Conservation (phyloP, 1,284 basidiomycete species). For the Polyporus tsugae region DNA sequence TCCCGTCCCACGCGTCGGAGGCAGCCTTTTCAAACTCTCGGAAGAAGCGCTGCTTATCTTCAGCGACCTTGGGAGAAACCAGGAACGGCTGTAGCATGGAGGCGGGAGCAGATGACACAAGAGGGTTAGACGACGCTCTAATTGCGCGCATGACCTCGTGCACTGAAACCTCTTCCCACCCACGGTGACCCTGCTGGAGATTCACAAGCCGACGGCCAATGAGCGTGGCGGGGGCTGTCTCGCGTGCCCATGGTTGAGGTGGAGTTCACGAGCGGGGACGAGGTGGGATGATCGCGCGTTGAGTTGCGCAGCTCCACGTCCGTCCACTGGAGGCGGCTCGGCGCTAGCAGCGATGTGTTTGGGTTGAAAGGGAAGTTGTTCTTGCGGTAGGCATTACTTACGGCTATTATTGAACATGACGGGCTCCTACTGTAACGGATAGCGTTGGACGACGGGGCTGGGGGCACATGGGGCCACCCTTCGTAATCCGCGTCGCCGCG, state of each 20-base stretch:
- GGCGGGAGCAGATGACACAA: slow-evolving; percentile 15
- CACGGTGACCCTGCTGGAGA: background rate
- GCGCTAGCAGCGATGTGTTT: background rate
- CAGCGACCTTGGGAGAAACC: background rate
- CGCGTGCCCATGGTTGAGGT: background rate
- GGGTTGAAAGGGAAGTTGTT: background rate
- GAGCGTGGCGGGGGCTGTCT: background rate
- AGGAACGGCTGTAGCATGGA: background rate
- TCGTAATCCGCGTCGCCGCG: no score
- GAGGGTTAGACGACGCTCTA: slow-evolving; percentile 5
- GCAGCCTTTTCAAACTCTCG: background rate
- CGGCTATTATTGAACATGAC: no score
- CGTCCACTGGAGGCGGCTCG: background rate
- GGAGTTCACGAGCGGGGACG: background rate
- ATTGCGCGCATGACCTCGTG: slow-evolving; percentile 7
- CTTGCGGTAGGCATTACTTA: background rate
- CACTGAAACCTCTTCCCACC: background rate
- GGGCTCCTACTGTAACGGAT: no score
- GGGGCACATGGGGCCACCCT: no score
- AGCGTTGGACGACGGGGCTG: no score
- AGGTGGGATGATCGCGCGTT: background rate
- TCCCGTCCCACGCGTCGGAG: background rate
- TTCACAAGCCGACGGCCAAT: slow-evolving; percentile 3
- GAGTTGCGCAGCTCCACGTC: background rate
- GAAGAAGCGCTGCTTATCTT: slow-evolving; percentile 5